Conservation (phyloP, 306 rosid genomes). For the Sphenostylis stenocarpa region DNA sequence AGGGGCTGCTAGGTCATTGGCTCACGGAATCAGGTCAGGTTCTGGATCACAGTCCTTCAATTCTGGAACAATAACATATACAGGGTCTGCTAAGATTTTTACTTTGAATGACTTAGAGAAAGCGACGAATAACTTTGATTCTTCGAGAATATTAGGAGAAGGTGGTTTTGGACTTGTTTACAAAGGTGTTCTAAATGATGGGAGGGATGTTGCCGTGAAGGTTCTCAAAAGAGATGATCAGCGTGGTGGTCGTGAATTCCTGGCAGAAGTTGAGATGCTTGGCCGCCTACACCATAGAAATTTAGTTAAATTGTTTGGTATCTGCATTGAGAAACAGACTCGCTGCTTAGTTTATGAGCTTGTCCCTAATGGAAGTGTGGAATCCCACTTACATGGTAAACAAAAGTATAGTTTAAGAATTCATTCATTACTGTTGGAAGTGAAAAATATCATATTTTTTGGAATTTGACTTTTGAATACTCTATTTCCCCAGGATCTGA, state of each 20-base stretch:
- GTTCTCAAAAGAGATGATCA: constrained; percentile 86
- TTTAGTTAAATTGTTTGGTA: constrained; percentile 84
- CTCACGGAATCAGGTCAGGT: constrained; percentile 40
- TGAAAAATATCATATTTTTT: constrained; percentile 2
- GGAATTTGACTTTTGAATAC: constrained; percentile 7
- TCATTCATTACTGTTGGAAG: constrained; percentile 6
- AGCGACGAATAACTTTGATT: constrained; percentile 77
- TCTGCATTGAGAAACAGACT: constrained; percentile 73
- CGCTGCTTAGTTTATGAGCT: constrained; percentile 96
- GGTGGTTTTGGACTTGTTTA: constrained; percentile 97
- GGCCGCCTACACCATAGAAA: constrained; percentile 95
- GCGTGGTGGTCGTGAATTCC: constrained; percentile 86
- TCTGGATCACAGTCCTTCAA: constrained; percentile 52
- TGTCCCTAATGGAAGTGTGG: constrained; percentile 95
- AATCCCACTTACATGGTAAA: constrained; percentile 92
- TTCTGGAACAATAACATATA: constrained; percentile 58
- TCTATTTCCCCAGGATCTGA: constrained; percentile 63
- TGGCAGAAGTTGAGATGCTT: constrained; percentile 99
- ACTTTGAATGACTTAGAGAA: constrained; percentile 70
- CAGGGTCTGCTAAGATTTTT: constrained; percentile 80
- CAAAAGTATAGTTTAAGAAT: constrained; percentile 27
- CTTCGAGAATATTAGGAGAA: constrained; percentile 92
- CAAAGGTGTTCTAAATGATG: constrained; percentile 72
- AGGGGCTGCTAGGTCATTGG: constrained; percentile 42
- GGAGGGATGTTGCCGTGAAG: constrained; percentile 90